Evolutionary conservation across 805 yeast genomes (phyloP), one percentile per base, ranked within the genome.

Genomic region (Ogataea nakhonphanomensis): DNA sequence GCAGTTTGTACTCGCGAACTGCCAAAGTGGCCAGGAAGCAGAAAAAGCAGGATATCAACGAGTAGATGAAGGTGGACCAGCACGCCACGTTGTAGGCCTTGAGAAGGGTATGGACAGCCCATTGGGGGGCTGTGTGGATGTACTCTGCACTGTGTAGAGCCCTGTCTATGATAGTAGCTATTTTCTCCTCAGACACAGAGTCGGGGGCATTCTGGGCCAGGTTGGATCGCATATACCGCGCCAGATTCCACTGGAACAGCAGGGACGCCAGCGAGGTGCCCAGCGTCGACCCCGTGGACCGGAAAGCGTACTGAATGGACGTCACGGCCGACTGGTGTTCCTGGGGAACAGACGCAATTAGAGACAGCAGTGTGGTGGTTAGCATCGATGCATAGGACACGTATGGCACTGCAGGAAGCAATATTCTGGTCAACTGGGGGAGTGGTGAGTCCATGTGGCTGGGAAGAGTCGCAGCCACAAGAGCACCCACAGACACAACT

Each of bases 261-360:
- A 84, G 79, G 4, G 83, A 76, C 0, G 81, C 83, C 31, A 79
- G 57, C 0, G 88, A 67, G 9, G 79, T 79, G 37, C 85, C 86
- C 20, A 79, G 58, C 0, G 84, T 78, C 1, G 85, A 77, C 0
- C 85, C 85, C 12, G 82, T 73, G 7, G 84, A 73, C 58, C 85
- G 69, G 55, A 79, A 79, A 1, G 83, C 74, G 50, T 80, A 80
- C 48, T 78, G 82, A 45, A 80, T 75, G 3, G 85, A 76, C 0
- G 85, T 80, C 1, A 82, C 77, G 21, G 83, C 69, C 2, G 85
- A 82, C 55, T 82, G 90, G 49, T 70, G 73, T 41, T 79, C 76
- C 27, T 69, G 59, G 2, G 88, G 87, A 8, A 79, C 89, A 1
- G 88, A 79, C 1, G 89, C 84, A 47, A 83, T 81, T 65, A 81